Percentiles rank a stretch among this genome's conserved stretches.
Conservation (phyloP, 371 early-diverging fungal genomes). For the Lichtheimia corymbifera region DNA sequence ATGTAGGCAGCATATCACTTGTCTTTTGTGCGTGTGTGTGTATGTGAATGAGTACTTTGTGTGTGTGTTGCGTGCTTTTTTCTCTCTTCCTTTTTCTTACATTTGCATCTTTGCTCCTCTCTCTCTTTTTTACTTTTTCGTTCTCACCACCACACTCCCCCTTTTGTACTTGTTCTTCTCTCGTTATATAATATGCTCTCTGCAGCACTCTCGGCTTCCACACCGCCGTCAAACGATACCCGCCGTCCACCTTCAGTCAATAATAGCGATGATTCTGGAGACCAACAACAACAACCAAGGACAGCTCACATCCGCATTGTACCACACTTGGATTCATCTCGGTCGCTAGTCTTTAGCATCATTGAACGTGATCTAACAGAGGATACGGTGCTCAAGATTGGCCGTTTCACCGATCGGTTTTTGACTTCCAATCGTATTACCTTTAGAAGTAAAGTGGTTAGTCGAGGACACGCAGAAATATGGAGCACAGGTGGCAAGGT, state of each 20-base stretch:
- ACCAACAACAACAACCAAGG: too few relatives aligned
- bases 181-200: constrained; percentile 15
- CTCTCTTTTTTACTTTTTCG: not conserved
- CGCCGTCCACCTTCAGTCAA: constrained; percentile 9
- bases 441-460: constrained; percentile 82
- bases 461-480: constrained; percentile 79
- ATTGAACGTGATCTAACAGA: constrained; percentile 74
- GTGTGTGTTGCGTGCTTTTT: too few relatives aligned
- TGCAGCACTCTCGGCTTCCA: constrained; percentile 19
- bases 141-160: not conserved
- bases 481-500: constrained; percentile 57
- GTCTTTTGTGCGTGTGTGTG: too few relatives aligned
- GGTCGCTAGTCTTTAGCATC: constrained; percentile 76
- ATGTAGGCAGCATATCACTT: too few relatives aligned
- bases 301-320: constrained; percentile 64
- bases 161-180: constrained; percentile 7
- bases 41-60: too few relatives aligned
- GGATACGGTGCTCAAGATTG: constrained; percentile 68
- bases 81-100: too few relatives aligned
- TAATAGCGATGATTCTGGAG: too few relatives aligned
- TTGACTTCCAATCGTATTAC: constrained; percentile 50
- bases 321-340: constrained; percentile 69
- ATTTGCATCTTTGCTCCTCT: too few relatives aligned
- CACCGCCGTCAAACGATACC: not conserved
- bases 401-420: constrained; percentile 66